Base-by-base conservation (phyloP, 495 filamentous ascomycete species). In the Annulohypoxylon maeteangense region DNA sequence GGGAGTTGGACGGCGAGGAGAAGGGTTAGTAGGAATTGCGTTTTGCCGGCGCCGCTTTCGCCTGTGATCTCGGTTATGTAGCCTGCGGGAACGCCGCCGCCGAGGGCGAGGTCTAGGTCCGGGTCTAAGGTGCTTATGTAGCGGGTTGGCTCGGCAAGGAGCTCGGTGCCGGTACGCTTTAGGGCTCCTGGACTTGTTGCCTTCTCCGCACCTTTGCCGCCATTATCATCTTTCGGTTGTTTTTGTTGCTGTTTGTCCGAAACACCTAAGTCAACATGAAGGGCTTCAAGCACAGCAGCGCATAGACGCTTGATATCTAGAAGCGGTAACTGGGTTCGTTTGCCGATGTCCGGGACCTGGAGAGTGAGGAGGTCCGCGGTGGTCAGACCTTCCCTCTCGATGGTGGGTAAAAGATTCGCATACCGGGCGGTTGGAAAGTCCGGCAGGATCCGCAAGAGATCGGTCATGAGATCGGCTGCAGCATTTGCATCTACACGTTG, bases 41-140 rank as follows among this genome's bases (percentile, higher is more conserved):
- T 98, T 84, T 99, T 99, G 75, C 95, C 95, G 71, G 92, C 91
- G 74, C 94, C 95, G 79, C 93, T 97, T 82, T 98, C 95, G 38
- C 96, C 96, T 2, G 92, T 93, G 60, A 99, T 84, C 74, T 99
- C 95, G 18, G 93, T 95, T 69, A 99, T 82, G 77, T 92, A 91
- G 44, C 92, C 91, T 2, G 89, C 85, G 1, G 91, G 91, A 44
- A 99, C 87, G n/a, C 96, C 96, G 57, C 96, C 96, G 70, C 87
- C 89, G 29, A 99, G 83, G 3, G 91, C 86, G 10, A 76, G 79
- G 84, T 99, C 94, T 12, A 99, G 82, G 10, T 78, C 75, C 32
- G 87, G 82, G 79, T 97, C 92, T 20, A 95, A 83, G 5, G 93
- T 95, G 81, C 91, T 97, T 79, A 98, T 92, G 48, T 80, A 84